Evolutionary conservation across 1,284 basidiomycete species (phyloP).

Genomic region (Mycena sp.): DNA sequence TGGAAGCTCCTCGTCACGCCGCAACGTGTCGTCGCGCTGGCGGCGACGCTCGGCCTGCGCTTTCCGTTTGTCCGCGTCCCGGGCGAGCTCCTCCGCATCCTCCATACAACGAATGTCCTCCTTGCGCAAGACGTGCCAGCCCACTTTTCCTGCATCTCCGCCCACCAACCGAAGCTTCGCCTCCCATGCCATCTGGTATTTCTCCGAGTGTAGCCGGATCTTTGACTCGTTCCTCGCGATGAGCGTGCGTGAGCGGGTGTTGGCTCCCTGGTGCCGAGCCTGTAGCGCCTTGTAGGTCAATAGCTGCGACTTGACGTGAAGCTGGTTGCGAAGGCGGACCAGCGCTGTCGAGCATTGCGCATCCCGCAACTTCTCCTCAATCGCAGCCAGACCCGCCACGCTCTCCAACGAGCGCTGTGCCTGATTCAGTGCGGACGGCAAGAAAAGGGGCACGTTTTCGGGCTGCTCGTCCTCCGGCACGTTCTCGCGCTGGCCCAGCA

Average conservation of each 20-base stretch:
- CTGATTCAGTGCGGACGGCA: conserved; percentile 18
- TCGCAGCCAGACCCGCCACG: no score
- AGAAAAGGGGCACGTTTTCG: background rate
- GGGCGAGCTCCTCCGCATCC: background rate
- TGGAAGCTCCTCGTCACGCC: background rate
- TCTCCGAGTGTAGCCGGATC: conserved; percentile 13
- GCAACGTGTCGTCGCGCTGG: background rate
- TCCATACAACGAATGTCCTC: background rate
- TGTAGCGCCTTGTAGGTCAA: no score
- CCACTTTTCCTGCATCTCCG: background rate
- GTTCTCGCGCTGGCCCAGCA: background rate
- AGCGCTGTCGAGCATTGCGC: no score
- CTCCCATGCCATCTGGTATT: conserved; percentile 22
- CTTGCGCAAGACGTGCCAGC: conserved; percentile 8
- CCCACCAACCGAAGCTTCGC: conserved; percentile 5
- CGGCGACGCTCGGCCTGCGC: background rate
- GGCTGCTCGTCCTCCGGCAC: background rate
- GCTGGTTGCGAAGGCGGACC: no score
- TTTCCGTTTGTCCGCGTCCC: background rate
- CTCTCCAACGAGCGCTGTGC: no score
- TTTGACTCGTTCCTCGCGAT: conserved; percentile 5
- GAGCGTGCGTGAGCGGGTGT: conserved; percentile 15
- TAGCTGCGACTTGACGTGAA: no score
- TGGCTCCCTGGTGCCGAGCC: conserved; percentile 10
- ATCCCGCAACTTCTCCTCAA: no score